Evolutionary conservation across 768 basidiomycete genomes (phyloP), one percentile per base, ranked within the genome.

Genomic region (Pulveroboletus sp.): DNA sequence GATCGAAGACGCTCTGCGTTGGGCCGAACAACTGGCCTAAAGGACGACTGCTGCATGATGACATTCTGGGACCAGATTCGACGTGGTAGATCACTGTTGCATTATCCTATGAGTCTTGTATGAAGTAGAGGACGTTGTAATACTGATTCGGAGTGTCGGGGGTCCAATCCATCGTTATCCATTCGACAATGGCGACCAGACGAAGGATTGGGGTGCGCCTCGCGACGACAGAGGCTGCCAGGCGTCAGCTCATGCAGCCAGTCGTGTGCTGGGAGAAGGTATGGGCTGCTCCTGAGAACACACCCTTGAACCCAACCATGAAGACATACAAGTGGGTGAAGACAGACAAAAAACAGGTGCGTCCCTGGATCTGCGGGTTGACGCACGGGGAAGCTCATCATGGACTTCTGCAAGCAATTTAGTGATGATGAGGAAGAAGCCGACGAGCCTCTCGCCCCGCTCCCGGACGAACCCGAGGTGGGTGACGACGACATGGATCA

Each of bases 201-300:
- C 76, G 87, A 57, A 81, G 86, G 65, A 85, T 89, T 44, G 88
- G 88, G 6, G 81, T 90, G 54, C 86, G 82, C 60, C 74, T 76
- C 21, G 84, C 86, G 42, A 85, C 84, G 43, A 85, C 86, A 3
- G 88, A 91, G 66, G 86, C 86, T 41, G 87, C 88, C 31, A 78
- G 88, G 35, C 78, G 88, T 51, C 85, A 89, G 67, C 74, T 90
- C n/a, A 89, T 91, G 85, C 86, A 88, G 61, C 89, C 89, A 7
- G 89, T 91, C n/a, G 79, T 76, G 26, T 87, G 83, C 56, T 93
- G 89, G 89, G 88, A 91, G 69, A 87, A 85, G 69, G 72, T 76
- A 32, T 88, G 86, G 86, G 73, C 79, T 10, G 66, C 74, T 11
- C 79, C 84, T 32, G 83, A 83, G 50, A 73, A 72, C 47, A 71